These are phyloP conservation scores for Rutstroemia sp. DNA, from an alignment of 2,329 filamentous ascomycete species.

Conservation along the genomic window DNA sequence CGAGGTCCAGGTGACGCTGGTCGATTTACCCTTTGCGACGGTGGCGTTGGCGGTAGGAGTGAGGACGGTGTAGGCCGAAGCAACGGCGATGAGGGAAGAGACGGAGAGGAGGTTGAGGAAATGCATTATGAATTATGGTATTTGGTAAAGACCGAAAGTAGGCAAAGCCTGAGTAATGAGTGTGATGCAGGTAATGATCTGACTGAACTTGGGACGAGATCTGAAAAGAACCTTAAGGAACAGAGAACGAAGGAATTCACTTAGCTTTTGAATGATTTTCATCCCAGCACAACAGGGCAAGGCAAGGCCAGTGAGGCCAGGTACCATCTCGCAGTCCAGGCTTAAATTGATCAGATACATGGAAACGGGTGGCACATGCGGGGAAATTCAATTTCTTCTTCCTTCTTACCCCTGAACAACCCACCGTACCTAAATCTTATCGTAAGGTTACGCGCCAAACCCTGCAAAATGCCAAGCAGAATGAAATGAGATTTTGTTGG, in stretches of 20 bases:
- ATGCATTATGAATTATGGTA: conserved; percentile 3
- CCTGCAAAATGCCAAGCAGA: neutral
- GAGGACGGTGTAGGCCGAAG: conserved; percentile 4
- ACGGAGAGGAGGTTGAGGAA: conserved; percentile 2
- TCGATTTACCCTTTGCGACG: conserved; percentile 1
- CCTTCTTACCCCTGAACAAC: neutral
- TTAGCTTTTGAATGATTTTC: conserved; percentile 2
- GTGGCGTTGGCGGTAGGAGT: conserved; percentile 3
- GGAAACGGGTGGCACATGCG: neutral
- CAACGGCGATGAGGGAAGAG: neutral
- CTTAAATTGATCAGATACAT: neutral
- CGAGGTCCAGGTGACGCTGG: neutral
- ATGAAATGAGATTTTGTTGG: no score
- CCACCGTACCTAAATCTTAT: no score
- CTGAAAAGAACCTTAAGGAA: neutral
- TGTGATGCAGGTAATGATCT: neutral
- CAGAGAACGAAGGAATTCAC: neutral
- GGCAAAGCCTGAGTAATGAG: neutral
- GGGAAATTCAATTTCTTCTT: neutral
- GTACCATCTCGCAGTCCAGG: neutral
- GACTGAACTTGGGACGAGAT: neutral
- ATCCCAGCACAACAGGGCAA: neutral
- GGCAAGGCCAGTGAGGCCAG: neutral
- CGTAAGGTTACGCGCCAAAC: neutral
- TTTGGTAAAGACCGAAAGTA: conserved; percentile 5